Percentiles rank a stretch among this genome's conserved stretches.
phyloP scores from a whole-genome alignment of 1,284 basidiomycete species.

The Cystobasidiaceae sp. region DNA sequence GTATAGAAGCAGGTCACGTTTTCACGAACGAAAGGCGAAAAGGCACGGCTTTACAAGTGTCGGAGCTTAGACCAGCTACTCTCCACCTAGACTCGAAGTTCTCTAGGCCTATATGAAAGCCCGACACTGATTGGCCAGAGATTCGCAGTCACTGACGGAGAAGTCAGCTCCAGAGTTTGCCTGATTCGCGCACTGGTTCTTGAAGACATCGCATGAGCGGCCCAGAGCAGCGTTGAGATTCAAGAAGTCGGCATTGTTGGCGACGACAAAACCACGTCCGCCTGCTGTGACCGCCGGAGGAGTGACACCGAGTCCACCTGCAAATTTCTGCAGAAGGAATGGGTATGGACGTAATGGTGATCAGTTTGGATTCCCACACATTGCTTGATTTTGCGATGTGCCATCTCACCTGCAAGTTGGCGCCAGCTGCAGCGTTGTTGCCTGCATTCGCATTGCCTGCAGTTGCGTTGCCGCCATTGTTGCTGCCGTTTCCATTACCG shows the following conservation, averaged over 20 bases:
- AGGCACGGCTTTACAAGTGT: neutral
- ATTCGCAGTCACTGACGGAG: neutral
- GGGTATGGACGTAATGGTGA: constrained; percentile 41
- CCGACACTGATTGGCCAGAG: neutral
- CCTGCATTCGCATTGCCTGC: constrained; percentile 37
- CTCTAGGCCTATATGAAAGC: neutral
- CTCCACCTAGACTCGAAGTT: neutral
- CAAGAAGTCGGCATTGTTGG: constrained; percentile 53
- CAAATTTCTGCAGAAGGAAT: constrained; percentile 58
- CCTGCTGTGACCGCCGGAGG: constrained; percentile 53
- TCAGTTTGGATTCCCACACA: too few relatives aligned
- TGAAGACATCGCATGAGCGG: constrained; percentile 52
- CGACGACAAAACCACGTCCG: constrained; percentile 52
- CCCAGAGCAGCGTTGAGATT: constrained; percentile 54
- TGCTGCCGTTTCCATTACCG: neutral
- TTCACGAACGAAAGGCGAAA: neutral
- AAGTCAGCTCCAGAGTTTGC: neutral
- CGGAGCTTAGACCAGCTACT: too few relatives aligned
- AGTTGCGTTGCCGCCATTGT: neutral
- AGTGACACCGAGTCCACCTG: constrained; percentile 49
- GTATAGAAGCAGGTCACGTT: neutral
- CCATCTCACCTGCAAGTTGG: neutral
- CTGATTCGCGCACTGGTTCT: neutral
- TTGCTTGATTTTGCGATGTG: too few relatives aligned
- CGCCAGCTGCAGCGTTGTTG: constrained; percentile 31